Conservation (phyloP, 495 filamentous ascomycete genomes). For the Annulohypoxylon stygium region DNA sequence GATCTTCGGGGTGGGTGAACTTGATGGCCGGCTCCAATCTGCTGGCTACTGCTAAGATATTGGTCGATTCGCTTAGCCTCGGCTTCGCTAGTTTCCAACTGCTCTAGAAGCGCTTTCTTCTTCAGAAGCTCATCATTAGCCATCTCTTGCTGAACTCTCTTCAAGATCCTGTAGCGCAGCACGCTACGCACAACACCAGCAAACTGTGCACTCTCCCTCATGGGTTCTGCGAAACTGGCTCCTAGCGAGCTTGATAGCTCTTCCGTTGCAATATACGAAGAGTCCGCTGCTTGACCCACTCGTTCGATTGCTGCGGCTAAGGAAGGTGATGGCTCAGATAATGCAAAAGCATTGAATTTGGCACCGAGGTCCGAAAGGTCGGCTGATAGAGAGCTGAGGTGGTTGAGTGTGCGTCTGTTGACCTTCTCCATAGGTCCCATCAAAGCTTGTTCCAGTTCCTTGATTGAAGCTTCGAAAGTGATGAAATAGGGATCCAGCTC, state of each 20-base stretch:
- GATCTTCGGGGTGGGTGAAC: constrained; percentile 72
- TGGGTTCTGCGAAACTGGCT: constrained; percentile 93
- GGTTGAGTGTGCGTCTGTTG: constrained; percentile 87
- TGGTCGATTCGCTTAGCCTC: constrained; percentile 94
- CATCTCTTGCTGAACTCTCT: constrained; percentile 97
- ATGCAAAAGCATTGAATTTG: constrained; percentile 94
- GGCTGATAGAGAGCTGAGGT: constrained; percentile 82
- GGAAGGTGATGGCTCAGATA: constrained; percentile 88
- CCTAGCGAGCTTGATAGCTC: constrained; percentile 86
- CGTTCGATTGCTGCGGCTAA: constrained; percentile 95
- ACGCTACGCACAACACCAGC: constrained; percentile 92
- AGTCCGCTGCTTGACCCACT: constrained; percentile 93
- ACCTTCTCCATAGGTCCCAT: constrained; percentile 96
- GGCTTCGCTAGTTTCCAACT: constrained; percentile 86
- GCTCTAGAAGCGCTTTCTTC: constrained; percentile 82
- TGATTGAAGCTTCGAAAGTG: constrained; percentile 87
- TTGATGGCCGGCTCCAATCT: constrained; percentile 55
- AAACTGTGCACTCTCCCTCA: constrained; percentile 97
- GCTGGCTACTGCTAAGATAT: constrained; percentile 80
- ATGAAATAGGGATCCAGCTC: constrained; percentile 96
- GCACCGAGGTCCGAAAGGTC: constrained; percentile 94
- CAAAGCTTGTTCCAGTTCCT: constrained; percentile 86
- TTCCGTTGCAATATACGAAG: constrained; percentile 94
- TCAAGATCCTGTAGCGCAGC: constrained; percentile 87
- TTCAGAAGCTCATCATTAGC: constrained; percentile 88